These are phyloP conservation scores for Trichoderma hamatum DNA, from an alignment of 2,329 filamentous ascomycete genomes.

Conservation along the genomic window DNA sequence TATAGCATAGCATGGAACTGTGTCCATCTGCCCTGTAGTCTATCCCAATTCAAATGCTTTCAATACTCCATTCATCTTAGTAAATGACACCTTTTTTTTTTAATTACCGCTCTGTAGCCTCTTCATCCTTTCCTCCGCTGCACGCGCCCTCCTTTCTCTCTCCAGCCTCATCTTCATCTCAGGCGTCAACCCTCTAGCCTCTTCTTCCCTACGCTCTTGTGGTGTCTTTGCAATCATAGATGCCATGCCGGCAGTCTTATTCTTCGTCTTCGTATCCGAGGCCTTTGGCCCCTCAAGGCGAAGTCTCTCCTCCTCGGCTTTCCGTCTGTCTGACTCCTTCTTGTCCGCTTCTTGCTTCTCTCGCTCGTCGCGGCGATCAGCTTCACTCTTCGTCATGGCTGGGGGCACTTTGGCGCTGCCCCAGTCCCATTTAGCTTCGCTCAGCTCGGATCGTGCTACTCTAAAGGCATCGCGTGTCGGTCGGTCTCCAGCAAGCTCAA, in stretches of 20 bases:
- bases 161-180: conserved; percentile 86
- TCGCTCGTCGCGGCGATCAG: conserved; percentile 66
- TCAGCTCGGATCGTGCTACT: conserved; percentile 79
- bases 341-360: conserved; percentile 71
- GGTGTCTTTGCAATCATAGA: conserved; percentile 69
- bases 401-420: conserved; percentile 71
- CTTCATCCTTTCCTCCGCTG: conserved; percentile 84
- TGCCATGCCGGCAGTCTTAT: conserved; percentile 52
- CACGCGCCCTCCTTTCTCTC: conserved; percentile 84
- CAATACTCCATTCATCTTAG: not conserved
- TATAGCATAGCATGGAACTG: not conserved
- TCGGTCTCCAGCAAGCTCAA: conserved; percentile 84
- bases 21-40: not conserved
- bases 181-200: conserved; percentile 79
- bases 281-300: conserved; percentile 66
- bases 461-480: conserved; percentile 89
- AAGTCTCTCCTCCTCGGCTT: conserved; percentile 73
- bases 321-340: conserved; percentile 71
- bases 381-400: conserved; percentile 70
- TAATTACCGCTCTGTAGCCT: conserved; percentile 50
- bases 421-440: conserved; percentile 80
- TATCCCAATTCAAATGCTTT: not conserved
- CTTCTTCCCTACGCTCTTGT: conserved; percentile 80
- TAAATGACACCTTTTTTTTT: not conserved
- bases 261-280: conserved; percentile 51